Evolutionary conservation across 176 grass and related monocot genomes (phyloP).

Genomic region (Oryza brachyantha): DNA sequence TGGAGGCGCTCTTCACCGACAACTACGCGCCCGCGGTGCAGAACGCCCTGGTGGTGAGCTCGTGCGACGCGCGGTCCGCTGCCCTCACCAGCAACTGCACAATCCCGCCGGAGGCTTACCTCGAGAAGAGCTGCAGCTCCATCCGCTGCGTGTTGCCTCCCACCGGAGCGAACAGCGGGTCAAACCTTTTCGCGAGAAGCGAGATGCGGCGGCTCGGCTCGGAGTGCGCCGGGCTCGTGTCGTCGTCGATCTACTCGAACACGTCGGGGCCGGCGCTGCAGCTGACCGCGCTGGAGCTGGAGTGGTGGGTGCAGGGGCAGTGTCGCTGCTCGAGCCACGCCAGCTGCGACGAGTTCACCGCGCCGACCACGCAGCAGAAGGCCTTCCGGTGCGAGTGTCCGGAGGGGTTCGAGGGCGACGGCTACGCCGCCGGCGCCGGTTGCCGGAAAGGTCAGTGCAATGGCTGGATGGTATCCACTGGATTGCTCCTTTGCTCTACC

Average conservation of each 20-base stretch:
- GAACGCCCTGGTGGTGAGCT: slow-evolving; percentile 23
- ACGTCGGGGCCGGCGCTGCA: slow-evolving; percentile 10
- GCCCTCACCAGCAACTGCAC: slow-evolving; percentile 26
- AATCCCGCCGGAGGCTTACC: neutral
- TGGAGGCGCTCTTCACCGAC: neutral
- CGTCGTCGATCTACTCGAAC: slow-evolving; percentile 11
- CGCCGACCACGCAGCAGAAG: neutral
- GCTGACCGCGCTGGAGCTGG: slow-evolving; percentile 31
- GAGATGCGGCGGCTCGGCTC: neutral
- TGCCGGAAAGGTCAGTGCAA: slow-evolving; percentile 51
- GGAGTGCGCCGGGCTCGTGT: slow-evolving; percentile 14
- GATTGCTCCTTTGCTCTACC: neutral
- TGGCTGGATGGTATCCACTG: neutral
- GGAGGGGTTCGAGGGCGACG: slow-evolving; percentile 47
- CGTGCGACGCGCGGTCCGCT: neutral
- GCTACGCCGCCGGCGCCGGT: slow-evolving; percentile 40
- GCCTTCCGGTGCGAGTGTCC: slow-evolving; percentile 41
- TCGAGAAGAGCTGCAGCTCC: neutral
- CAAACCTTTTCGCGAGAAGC: neutral
- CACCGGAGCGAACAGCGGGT: neutral
- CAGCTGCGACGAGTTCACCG: slow-evolving; percentile 2
- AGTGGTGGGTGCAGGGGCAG: slow-evolving; percentile 46
- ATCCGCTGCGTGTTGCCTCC: slow-evolving; percentile 24
- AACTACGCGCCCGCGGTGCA: slow-evolving; percentile 4
- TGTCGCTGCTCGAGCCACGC: slow-evolving; percentile 30